phyloP scores from a whole-genome alignment of 2,329 filamentous ascomycete species.

The Xylaria sp. region DNA sequence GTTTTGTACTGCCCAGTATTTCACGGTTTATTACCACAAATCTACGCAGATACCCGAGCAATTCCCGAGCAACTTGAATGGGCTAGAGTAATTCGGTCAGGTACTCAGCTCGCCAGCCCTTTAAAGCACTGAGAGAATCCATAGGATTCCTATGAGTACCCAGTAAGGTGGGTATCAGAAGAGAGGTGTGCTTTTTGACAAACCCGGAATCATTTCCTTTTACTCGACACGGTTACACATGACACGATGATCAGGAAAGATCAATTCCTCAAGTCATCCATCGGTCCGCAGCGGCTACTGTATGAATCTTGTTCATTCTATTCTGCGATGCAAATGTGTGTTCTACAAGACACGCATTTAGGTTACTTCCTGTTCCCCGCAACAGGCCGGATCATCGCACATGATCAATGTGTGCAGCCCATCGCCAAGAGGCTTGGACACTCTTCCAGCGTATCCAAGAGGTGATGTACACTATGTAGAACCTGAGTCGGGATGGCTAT shows the following conservation, averaged over 20 bases:
- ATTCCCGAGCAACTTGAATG: no score
- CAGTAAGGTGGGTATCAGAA: no score
- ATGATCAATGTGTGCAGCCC: constrained; percentile 24
- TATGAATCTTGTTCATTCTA: constrained; percentile 6
- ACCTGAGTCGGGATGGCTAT: not conserved
- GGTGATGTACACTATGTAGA: not conserved
- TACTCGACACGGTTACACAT: not conserved
- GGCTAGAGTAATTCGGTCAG: no score
- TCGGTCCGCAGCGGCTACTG: not conserved
- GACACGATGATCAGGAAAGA: not conserved
- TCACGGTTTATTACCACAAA: no score
- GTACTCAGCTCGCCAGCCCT: no score
- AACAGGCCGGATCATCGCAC: constrained; percentile 23
- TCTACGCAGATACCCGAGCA: no score
- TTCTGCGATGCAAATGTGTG: constrained; percentile 4
- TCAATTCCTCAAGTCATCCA: not conserved
- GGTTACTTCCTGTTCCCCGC: constrained; percentile 32
- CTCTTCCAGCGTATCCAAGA: not conserved
- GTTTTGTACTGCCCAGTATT: no score
- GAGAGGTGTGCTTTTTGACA: no score
- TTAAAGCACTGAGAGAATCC: no score
- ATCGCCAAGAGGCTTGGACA: constrained; percentile 35
- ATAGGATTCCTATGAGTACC: no score
- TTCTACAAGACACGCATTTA: not conserved
- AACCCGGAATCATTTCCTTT: no score